These are phyloP conservation scores for Rhodomyrtus psidioides DNA, from an alignment of 441 rosid species.

Conservation along the genomic window DNA sequence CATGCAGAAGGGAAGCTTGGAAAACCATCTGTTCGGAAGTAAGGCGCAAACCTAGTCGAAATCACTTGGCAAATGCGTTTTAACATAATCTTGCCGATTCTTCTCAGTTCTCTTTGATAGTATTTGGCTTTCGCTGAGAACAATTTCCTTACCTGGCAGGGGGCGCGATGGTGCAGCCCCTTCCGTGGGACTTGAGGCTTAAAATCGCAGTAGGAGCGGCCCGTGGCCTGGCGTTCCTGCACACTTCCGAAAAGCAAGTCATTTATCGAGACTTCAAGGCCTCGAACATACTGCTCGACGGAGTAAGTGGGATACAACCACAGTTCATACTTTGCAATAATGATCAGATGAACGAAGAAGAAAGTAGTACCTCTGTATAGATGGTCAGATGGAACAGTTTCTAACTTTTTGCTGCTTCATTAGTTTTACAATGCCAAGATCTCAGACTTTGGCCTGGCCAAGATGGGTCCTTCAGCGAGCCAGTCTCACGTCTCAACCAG, in stretches of 20 bases:
- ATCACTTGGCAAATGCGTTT: neutral
- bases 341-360: neutral
- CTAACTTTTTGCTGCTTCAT: neutral
- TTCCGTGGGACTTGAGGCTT: neutral
- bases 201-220: neutral
- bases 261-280: neutral
- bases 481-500: constrained; percentile 81
- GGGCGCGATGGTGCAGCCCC: neutral
- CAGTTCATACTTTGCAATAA: neutral
- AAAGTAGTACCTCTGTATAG: neutral
- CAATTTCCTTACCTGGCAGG: neutral
- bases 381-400: neutral
- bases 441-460: constrained; percentile 87
- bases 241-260: neutral
- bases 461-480: constrained; percentile 83
- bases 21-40: constrained; percentile 88
- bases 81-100: neutral
- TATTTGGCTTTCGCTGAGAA: neutral
- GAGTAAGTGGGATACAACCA: neutral
- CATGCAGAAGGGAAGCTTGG: constrained; percentile 94
- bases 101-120: neutral
- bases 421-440: constrained; percentile 71
- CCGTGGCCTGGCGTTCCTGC: neutral
- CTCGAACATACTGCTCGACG: neutral
- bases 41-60: neutral